Percentiles rank a stretch among this genome's conserved stretches.
Conservation (phyloP, 805 yeast species). For the Nakazawaea ambrosiae region DNA sequence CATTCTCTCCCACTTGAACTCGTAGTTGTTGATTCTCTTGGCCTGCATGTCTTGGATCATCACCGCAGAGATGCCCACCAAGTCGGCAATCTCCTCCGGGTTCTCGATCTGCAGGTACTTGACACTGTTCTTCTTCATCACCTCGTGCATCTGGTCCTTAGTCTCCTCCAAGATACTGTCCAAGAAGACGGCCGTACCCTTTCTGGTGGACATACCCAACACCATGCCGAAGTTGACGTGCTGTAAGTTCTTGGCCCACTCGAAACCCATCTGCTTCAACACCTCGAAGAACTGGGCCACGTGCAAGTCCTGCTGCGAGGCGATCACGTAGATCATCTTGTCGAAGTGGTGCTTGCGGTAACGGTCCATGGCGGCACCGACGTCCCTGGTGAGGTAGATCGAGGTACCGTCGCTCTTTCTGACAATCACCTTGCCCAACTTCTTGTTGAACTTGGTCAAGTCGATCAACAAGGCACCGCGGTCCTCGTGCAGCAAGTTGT, state of each 20-base stretch:
- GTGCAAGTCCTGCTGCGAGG: constrained; percentile 94
- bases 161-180: constrained; percentile 92
- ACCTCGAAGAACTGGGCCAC: constrained; percentile 91
- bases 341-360: constrained; percentile 78
- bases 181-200: constrained; percentile 97
- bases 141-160: constrained; percentile 90
- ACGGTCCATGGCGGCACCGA: constrained; percentile 94
- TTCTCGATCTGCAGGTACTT: constrained; percentile 90
- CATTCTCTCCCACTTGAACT: constrained; percentile 98
- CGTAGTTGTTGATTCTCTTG: constrained; percentile 92
- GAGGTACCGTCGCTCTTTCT: constrained; percentile 96
- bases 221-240: constrained; percentile 98
- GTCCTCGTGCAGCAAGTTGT: constrained; percentile 73
- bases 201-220: constrained; percentile 96
- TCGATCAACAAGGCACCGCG: constrained; percentile 89
- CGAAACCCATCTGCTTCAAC: constrained; percentile 80
- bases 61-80: constrained; percentile 93
- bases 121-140: constrained; percentile 85
- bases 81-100: constrained; percentile 92
- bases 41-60: constrained; percentile 99
- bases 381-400: constrained; percentile 88
- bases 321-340: constrained; percentile 94
- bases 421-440: constrained; percentile 86
- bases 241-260: constrained; percentile 74
- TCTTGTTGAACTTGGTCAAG: constrained; percentile 77